Percentiles rank a stretch among this genome's conserved stretches.
These are phyloP conservation scores for Debaryomyces fabryi DNA, from an alignment of 1,139 yeast genomes.

Conservation along the genomic window DNA sequence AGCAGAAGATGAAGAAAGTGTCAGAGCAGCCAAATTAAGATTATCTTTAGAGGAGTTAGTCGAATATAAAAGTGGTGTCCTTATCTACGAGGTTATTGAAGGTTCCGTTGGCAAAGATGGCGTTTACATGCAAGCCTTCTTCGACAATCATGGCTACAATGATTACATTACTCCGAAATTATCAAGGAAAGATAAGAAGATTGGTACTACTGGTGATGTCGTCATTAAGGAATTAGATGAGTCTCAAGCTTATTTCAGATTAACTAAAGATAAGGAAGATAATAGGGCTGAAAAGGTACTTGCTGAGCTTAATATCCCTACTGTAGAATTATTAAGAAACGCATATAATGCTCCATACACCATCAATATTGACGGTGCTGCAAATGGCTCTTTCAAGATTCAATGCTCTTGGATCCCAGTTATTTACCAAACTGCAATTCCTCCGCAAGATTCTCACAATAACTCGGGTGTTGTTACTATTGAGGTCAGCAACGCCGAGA, in stretches of 20 bases:
- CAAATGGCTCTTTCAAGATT: conserved; percentile 52
- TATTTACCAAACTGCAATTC: conserved; percentile 58
- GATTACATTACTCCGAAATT: conserved; percentile 57
- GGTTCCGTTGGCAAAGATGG: conserved; percentile 57
- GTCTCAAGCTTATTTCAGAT: conserved; percentile 66
- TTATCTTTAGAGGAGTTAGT: conserved; percentile 65
- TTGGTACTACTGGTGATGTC: conserved; percentile 71
- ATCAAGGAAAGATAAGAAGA: conserved; percentile 37
- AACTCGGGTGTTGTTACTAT: conserved; percentile 77
- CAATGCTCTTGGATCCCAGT: conserved; percentile 81
- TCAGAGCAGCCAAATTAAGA: conserved; percentile 44
- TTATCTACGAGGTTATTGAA: conserved; percentile 65
- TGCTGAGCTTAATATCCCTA: conserved; percentile 68
- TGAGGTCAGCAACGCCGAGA: conserved; percentile 64
- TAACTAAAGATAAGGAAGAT: conserved; percentile 55
- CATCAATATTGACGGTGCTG: conserved; percentile 51
- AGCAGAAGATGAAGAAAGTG: conserved; percentile 35
- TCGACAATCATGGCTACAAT: conserved; percentile 72
- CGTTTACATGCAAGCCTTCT: conserved; percentile 68
- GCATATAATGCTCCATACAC: conserved; percentile 62
- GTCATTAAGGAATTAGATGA: conserved; percentile 75
- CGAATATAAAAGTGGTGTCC: conserved; percentile 71
- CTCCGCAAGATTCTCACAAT: conserved; percentile 72
- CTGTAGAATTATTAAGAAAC: conserved; percentile 65
- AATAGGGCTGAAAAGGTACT: conserved; percentile 60